Base-by-base conservation (phyloP, 2,329 filamentous ascomycete genomes). In the Didymella arachidicola region DNA sequence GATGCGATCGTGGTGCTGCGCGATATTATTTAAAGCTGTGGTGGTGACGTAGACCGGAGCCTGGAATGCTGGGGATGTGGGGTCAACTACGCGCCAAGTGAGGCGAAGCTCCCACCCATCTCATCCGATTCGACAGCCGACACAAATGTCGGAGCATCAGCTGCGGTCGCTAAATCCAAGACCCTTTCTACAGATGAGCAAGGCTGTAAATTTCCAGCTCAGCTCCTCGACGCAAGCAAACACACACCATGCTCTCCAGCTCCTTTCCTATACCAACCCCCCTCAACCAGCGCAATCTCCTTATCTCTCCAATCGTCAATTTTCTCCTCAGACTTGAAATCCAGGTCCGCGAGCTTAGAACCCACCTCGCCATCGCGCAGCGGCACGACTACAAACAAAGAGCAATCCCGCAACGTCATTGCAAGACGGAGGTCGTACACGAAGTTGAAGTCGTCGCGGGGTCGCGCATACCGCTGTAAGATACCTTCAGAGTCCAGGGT, bases 351-450 rank as follows among this genome's bases (percentile, higher is more conserved):
- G 4, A 83, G 66, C 42, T 79, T 75, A 10, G 77, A 77, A 34
- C 79, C 79, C 14, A 81, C 71, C 10, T 34, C 48, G 7, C 49
- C 51, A 1, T 45, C 45, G 4, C 53, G 14, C 1, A 53, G 36
- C 30, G 61, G 56, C 10, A 74, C 65, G 14, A 68, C 66, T 30
- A 82, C 64, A 59, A 80, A 82, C 6, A 82, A 63, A 4, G 80
- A 80, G 59, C 80, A 82, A 56, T 83, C 81, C 32, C 80, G 70
- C 12, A 82, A 62, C 2, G 80, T 82, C 80, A 82, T 82, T 10
- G 81, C 80, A 16, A 72, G 60, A 48, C 61, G 74, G 34, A 72
- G 57, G 29, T 70, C 63, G 48, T 61, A 43, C 36, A 66, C 56
- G 41, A 66, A 61, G 4, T 54, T 54, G 50, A 46, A 54, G 46